phyloP scores from a whole-genome alignment of 257 asterid species.

The Solanum megistacrolobum region DNA sequence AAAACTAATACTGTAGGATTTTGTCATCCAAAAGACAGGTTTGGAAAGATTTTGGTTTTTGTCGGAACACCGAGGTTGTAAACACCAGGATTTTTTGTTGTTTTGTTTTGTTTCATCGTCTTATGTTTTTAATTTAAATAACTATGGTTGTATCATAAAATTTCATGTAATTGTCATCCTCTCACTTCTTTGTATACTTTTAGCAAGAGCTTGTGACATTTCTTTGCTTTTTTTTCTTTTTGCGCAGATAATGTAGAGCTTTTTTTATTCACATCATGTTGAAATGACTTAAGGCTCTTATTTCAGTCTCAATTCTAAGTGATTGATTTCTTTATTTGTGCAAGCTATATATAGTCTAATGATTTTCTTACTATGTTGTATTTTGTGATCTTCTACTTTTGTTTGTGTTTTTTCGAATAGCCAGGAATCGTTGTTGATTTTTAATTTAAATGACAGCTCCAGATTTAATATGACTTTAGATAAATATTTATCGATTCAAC shows the following conservation, averaged over 20 bases:
- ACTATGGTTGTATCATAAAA: neutral
- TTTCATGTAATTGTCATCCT: neutral
- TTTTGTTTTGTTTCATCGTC: neutral
- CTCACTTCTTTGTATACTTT: neutral
- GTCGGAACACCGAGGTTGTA: neutral
- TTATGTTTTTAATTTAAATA: neutral
- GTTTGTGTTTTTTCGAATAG: too few species aligned
- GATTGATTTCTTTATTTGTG: too few species aligned
- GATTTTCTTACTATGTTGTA: too few species aligned
- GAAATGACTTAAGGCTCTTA: neutral
- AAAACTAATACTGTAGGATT: neutral
- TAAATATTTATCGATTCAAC: too few species aligned
- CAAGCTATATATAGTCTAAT: too few species aligned
- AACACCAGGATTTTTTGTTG: neutral
- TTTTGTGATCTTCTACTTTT: too few species aligned
- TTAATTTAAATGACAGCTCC: too few species aligned
- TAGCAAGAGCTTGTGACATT: neutral
- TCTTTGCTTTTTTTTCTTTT: neutral
- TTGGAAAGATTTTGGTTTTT: neutral
- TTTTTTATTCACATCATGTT: neutral
- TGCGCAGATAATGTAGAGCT: neutral
- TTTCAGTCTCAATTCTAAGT: too few species aligned
- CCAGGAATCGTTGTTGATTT: too few species aligned
- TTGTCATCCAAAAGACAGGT: neutral
- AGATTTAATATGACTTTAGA: too few species aligned